A percentile compares a stretch with the other conserved stretches of the same genome.
Evolutionary conservation across 1,284 basidiomycete species (phyloP).

Genomic region (Amylostereum chailletii): DNA sequence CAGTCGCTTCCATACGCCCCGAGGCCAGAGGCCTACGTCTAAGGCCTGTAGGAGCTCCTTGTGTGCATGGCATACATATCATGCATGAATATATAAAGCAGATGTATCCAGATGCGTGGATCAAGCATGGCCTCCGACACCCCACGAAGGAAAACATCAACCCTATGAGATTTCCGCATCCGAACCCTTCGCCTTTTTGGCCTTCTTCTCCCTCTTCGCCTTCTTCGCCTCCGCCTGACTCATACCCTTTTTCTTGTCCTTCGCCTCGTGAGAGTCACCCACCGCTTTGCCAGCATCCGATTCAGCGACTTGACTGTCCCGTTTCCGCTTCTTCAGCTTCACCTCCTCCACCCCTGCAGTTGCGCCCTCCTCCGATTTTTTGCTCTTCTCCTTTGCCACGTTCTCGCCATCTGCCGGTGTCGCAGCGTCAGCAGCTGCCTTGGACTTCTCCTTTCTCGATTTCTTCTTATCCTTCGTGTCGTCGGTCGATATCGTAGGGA

Average conservation of each 20-base stretch:
- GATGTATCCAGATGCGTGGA: no score
- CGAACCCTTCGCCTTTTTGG: conserved; percentile 3
- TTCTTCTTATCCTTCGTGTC: conserved; percentile 21
- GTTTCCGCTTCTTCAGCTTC: conserved; percentile 14
- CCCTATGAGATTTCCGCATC: neutral
- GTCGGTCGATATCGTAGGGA: conserved; percentile 6
- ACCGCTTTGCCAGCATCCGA: neutral
- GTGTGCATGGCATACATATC: no score
- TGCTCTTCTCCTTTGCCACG: conserved; percentile 13
- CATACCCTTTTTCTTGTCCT: neutral
- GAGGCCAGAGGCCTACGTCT: no score
- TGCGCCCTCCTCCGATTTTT: conserved; percentile 12
- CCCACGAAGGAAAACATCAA: no score
- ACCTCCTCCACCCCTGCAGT: conserved; percentile 7
- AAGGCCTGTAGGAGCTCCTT: no score
- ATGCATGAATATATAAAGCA: no score
- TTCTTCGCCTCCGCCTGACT: neutral
- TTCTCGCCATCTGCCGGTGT: conserved; percentile 9
- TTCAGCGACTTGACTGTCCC: conserved; percentile 3
- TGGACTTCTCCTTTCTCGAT: conserved; percentile 11
- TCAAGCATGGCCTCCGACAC: no score
- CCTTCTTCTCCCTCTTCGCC: conserved; percentile 5
- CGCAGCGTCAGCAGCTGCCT: neutral
- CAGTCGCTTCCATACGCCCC: no score
- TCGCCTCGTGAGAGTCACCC: neutral